Percentiles rank a stretch among this genome's conserved stretches.
phyloP scores from a whole-genome alignment of 169 alveolate genomes.

The Theileria equi region DNA sequence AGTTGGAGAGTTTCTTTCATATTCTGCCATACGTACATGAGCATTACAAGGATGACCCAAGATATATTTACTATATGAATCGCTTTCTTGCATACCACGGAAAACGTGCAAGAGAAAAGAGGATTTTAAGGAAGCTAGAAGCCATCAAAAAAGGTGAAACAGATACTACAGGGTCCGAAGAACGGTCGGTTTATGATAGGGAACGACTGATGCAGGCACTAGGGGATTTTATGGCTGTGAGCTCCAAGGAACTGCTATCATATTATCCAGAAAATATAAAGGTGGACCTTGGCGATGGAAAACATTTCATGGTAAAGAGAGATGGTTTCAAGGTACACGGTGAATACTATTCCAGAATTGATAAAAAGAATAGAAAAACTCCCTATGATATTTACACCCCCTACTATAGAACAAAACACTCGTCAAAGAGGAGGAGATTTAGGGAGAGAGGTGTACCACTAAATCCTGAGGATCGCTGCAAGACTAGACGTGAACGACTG shows the following conservation, averaged over 20 bases:
- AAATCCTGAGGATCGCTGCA: slow-evolving; percentile 66
- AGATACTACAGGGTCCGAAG: not conserved
- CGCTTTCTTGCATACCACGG: slow-evolving; percentile 58
- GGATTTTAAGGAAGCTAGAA: slow-evolving; percentile 5
- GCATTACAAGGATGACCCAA: slow-evolving; percentile 59
- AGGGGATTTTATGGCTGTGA: slow-evolving; percentile 8
- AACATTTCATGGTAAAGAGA: slow-evolving; percentile 42
- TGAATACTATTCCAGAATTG: slow-evolving; percentile 53
- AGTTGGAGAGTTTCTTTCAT: slow-evolving; percentile 51
- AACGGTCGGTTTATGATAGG: not conserved
- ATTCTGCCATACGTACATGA: slow-evolving; percentile 55
- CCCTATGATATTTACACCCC: slow-evolving; percentile 73
- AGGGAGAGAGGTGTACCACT: slow-evolving; percentile 69
- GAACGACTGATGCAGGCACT: not conserved
- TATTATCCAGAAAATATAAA: slow-evolving; percentile 16
- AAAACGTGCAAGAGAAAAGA: slow-evolving; percentile 43
- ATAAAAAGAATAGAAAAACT: slow-evolving; percentile 65
- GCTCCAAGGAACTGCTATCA: slow-evolving; percentile 33
- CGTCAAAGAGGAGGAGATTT: slow-evolving; percentile 70
- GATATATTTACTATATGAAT: slow-evolving; percentile 61
- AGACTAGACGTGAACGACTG: slow-evolving; percentile 69
- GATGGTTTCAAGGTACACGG: slow-evolving; percentile 64
- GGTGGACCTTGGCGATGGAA: slow-evolving; percentile 47
- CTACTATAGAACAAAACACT: slow-evolving; percentile 62
- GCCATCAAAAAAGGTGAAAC: not conserved